Conservation (phyloP, 352 stramenopile species). For the Pythium periplocum region DNA sequence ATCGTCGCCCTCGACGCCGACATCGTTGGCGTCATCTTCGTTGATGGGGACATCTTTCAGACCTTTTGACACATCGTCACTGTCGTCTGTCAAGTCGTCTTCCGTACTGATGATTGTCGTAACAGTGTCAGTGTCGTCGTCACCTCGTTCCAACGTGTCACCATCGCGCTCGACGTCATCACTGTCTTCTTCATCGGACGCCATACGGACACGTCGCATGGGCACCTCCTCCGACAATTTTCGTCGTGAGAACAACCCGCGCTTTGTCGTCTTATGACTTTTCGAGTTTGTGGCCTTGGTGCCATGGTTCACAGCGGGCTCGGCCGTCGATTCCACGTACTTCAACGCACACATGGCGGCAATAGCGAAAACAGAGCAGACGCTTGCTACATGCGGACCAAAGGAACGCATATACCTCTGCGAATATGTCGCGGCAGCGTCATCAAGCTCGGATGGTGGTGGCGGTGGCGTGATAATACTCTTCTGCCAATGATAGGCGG, state of each 20-base stretch:
- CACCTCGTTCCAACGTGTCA: too few species aligned
- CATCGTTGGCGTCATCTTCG: neutral
- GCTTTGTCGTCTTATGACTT: conserved; percentile 1
- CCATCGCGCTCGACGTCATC: too few species aligned
- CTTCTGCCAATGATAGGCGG: conserved; percentile 75
- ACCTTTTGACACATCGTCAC: too few species aligned
- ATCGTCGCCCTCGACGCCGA: conserved; percentile 18
- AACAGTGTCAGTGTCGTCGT: too few species aligned
- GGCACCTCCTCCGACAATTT: too few species aligned
- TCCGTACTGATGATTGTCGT: too few species aligned
- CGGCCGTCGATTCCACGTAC: conserved; percentile 25
- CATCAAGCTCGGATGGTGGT: conserved; percentile 14
- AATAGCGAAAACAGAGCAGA: conserved; percentile 50
- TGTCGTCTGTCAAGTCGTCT: too few species aligned
- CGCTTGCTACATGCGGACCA: conserved; percentile 34
- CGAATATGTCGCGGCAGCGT: conserved; percentile 21
- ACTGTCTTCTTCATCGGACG: too few species aligned
- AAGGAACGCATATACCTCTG: conserved; percentile 50
- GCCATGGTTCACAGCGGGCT: neutral
- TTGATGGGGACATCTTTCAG: neutral
- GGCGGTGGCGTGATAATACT: conserved; percentile 33
- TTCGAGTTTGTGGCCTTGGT: too few species aligned
- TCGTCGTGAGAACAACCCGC: too few species aligned
- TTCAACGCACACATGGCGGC: conserved; percentile 50
- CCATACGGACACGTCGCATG: too few species aligned